Conservation (phyloP, 352 stramenopile species). For the Phytophthora palmivora region DNA sequence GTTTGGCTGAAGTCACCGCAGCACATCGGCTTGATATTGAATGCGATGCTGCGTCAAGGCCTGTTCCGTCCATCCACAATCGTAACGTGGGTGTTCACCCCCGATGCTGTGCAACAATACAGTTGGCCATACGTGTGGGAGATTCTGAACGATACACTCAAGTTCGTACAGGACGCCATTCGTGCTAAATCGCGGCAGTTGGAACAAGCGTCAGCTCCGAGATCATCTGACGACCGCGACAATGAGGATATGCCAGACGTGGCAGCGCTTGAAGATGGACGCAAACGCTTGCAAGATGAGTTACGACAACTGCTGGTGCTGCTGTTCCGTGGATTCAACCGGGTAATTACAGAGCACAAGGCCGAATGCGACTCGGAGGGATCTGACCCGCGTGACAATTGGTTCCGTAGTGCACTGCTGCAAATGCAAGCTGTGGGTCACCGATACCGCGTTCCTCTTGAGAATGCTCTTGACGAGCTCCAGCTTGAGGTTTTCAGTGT, state of each 20-base stretch:
- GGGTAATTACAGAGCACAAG: conserved; percentile 81
- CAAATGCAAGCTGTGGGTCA: conserved; percentile 77
- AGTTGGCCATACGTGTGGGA: conserved; percentile 91
- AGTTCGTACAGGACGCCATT: conserved; percentile 58
- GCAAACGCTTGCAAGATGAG: conserved; percentile 55
- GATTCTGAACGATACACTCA: conserved; percentile 77
- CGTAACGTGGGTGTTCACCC: conserved; percentile 80
- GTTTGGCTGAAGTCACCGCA: conserved; percentile 88
- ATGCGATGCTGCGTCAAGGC: conserved; percentile 79
- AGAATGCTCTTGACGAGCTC: conserved; percentile 61
- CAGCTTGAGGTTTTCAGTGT: conserved; percentile 60
- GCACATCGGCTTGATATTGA: conserved; percentile 83
- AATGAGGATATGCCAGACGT: conserved; percentile 66
- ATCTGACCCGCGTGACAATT: conserved; percentile 81
- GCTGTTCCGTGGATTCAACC: conserved; percentile 76
- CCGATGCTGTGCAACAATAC: conserved; percentile 86
- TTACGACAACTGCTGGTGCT: conserved; percentile 58
- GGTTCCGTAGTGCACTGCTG: conserved; percentile 74
- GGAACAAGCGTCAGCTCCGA: conserved; percentile 34
- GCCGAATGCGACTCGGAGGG: conserved; percentile 76
- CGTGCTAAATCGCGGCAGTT: conserved; percentile 42
- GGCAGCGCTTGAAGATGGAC: conserved; percentile 44
- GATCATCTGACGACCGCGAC: conserved; percentile 38
- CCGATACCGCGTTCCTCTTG: conserved; percentile 63
- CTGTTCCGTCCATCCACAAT: conserved; percentile 77